phyloP scores from a whole-genome alignment of 306 rosid species.

The Arachis hypogaea region DNA sequence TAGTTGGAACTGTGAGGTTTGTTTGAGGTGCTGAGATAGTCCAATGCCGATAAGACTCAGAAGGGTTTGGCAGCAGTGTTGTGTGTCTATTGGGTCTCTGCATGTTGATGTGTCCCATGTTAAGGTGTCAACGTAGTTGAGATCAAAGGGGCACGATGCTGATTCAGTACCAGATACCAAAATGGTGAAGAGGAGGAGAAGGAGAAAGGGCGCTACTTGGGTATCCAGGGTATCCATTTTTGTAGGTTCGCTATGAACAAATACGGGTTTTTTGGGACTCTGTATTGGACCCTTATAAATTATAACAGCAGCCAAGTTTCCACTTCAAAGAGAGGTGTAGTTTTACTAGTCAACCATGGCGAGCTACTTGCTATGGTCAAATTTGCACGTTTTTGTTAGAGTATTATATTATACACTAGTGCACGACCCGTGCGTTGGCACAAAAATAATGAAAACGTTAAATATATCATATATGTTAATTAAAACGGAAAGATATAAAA shows the following conservation, averaged over 20 bases:
- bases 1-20: conserved; percentile 57
- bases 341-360: conserved; percentile 32
- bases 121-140: conserved; percentile 62
- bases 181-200: conserved; percentile 19
- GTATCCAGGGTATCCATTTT: conserved; percentile 43
- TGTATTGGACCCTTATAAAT: neutral
- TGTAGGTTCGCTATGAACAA: conserved; percentile 5
- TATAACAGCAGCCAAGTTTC: neutral
- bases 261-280: neutral
- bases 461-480: no score
- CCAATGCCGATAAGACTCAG: conserved; percentile 69
- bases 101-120: conserved; percentile 83
- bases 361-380: neutral
- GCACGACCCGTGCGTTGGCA: no score
- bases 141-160: conserved; percentile 69
- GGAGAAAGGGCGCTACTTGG: neutral
- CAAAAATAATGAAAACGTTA: no score
- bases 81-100: conserved; percentile 25
- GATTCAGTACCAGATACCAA: conserved; percentile 1
- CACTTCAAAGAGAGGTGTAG: neutral
- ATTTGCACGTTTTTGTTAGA: conserved; percentile 1
- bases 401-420: no score
- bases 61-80: conserved; percentile 70
- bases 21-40: conserved; percentile 63
- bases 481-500: no score